Evolutionary conservation across 2,329 filamentous ascomycete genomes (phyloP).

Genomic region (Apiospora rasikravindrae): DNA sequence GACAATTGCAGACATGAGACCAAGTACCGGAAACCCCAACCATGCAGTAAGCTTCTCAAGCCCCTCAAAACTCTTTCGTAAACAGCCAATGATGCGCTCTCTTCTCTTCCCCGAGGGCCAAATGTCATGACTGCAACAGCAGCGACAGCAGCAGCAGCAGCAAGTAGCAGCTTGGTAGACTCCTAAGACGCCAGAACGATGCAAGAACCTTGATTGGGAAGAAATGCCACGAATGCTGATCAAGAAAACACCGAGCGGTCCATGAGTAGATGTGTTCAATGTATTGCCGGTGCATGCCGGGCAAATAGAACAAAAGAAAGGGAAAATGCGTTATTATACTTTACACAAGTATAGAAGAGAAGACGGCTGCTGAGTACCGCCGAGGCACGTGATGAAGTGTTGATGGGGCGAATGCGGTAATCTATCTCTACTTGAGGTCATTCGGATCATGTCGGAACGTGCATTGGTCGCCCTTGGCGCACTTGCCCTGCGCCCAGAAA

Average conservation of each 20-base stretch:
- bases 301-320: not conserved
- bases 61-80: not conserved
- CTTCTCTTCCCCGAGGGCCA: not conserved
- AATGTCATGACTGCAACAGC: not conserved
- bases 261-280: not conserved
- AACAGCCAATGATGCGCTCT: not conserved
- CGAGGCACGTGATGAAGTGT: too few species aligned
- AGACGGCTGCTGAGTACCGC: not conserved
- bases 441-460: slow-evolving; percentile 70
- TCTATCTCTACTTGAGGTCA: slow-evolving; percentile 36
- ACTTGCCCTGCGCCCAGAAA: slow-evolving; percentile 74
- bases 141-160: not conserved
- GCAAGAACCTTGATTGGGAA: not conserved
- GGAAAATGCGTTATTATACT: not conserved
- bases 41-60: not conserved
- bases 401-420: not conserved
- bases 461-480: slow-evolving; percentile 74
- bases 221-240: not conserved
- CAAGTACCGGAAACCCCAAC: not conserved
- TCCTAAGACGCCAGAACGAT: slow-evolving; percentile 8
- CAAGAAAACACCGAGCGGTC: not conserved
- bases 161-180: not conserved
- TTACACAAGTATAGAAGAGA: not conserved
- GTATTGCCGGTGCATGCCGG: not conserved
- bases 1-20: not conserved